Evolutionary conservation across 257 asterid species (phyloP).

Genomic region (Catharanthus roseus): DNA sequence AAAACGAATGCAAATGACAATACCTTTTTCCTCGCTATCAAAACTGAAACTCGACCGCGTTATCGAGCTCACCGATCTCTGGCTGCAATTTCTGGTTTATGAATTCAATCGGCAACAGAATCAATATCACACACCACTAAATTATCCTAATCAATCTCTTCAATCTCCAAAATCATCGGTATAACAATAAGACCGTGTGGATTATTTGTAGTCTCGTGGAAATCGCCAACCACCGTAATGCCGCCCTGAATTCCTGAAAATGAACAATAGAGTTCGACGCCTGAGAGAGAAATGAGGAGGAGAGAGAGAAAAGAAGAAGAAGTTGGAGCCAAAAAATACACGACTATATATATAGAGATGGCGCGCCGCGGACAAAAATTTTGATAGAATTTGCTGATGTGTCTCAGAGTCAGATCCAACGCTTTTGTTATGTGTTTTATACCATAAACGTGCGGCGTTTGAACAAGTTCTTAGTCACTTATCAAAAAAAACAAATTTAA

Average conservation of each 20-base stretch:
- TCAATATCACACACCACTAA: background rate
- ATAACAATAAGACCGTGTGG: background rate
- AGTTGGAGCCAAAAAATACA: background rate
- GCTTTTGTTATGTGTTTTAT: background rate
- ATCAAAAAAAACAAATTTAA: too few species aligned
- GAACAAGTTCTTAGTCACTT: too few species aligned
- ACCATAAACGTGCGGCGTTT: conserved; percentile 44
- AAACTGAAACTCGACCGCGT: background rate
- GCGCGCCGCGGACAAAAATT: background rate
- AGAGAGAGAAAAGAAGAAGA: conserved; percentile 11
- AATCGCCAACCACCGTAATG: background rate
- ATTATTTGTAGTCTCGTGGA: background rate
- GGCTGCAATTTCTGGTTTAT: background rate
- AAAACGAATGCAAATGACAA: background rate
- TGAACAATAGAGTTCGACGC: conserved; percentile 29
- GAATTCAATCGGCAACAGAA: background rate
- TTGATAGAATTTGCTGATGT: conserved; percentile 19
- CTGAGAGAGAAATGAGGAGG: background rate
- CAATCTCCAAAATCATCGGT: conserved; percentile 17
- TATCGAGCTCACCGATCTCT: background rate
- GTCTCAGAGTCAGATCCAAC: conserved; percentile 38
- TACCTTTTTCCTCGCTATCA: conserved; percentile 8
- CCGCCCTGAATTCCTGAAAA: conserved; percentile 18
- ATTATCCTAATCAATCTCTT: conserved; percentile 2
- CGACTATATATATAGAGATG: background rate